These are phyloP conservation scores for Symbiotaphrina buchneri DNA, from an alignment of 495 filamentous ascomycete species.

Conservation along the genomic window DNA sequence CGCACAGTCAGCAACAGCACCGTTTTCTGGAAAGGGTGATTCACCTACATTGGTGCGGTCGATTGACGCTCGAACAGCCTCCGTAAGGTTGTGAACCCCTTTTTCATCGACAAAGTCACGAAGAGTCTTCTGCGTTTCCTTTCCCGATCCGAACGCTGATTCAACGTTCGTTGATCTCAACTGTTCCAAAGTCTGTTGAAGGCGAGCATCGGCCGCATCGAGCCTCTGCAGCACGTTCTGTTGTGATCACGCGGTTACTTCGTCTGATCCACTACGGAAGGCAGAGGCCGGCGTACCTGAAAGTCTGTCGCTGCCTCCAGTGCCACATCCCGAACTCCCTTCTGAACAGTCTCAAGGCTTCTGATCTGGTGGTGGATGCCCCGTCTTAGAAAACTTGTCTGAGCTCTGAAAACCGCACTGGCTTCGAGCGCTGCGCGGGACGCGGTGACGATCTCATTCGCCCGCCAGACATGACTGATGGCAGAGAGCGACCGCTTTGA, in stretches of 20 bases:
- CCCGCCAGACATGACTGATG: slow-evolving; percentile 62
- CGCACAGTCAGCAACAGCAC: neutral
- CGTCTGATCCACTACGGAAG: slow-evolving; percentile 1
- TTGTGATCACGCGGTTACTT: slow-evolving; percentile 4
- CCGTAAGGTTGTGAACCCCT: slow-evolving; percentile 44
- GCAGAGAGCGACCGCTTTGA: slow-evolving; percentile 85
- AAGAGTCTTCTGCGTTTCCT: slow-evolving; percentile 44
- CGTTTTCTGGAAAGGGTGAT: no score
- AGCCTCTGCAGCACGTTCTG: slow-evolving; percentile 35
- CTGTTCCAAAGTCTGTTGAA: slow-evolving; percentile 46
- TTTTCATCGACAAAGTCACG: slow-evolving; percentile 81
- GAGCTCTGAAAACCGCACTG: slow-evolving; percentile 52
- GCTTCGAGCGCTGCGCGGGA: slow-evolving; percentile 60
- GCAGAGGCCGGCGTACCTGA: slow-evolving; percentile 12
- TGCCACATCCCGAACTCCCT: slow-evolving; percentile 28
- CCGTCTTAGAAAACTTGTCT: slow-evolving; percentile 51
- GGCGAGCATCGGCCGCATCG: slow-evolving; percentile 47
- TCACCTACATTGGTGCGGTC: slow-evolving; percentile 19
- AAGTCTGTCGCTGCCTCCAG: slow-evolving; percentile 31
- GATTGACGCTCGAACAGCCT: slow-evolving; percentile 44
- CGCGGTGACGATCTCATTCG: slow-evolving; percentile 63
- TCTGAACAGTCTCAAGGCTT: slow-evolving; percentile 42
- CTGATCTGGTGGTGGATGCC: slow-evolving; percentile 52
- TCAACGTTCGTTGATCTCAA: slow-evolving; percentile 56
- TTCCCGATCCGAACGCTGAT: slow-evolving; percentile 40